Conservation (phyloP, 805 yeast genomes). For the Candida argentea region DNA sequence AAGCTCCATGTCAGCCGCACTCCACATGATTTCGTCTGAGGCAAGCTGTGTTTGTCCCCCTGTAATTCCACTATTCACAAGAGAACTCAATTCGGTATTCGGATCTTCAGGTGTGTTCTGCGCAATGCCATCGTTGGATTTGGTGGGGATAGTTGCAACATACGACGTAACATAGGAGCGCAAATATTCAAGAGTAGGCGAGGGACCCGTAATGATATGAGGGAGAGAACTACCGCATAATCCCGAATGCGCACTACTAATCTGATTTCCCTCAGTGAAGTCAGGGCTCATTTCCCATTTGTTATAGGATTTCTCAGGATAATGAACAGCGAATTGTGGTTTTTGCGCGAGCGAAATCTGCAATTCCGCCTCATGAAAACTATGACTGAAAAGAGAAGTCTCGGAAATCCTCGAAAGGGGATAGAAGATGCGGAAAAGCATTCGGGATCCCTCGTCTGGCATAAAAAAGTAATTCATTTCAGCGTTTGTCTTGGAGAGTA, state of each 20-base stretch:
- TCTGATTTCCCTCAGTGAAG: constrained; percentile 78
- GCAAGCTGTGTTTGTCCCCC: constrained; percentile 5
- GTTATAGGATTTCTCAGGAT: constrained; percentile 46
- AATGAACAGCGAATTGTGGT: constrained; percentile 74
- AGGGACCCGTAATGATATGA: constrained; percentile 55
- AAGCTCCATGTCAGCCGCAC: constrained; percentile 6
- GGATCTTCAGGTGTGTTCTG: constrained; percentile 1
- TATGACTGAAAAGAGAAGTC: constrained; percentile 46
- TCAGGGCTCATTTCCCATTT: constrained; percentile 81
- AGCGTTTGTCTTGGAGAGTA: constrained; percentile 57
- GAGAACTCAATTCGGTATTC: neutral
- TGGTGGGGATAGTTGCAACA: constrained; percentile 3
- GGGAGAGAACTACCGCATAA: constrained; percentile 56
- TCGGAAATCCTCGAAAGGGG: constrained; percentile 52
- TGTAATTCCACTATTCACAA: neutral
- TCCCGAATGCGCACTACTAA: constrained; percentile 50
- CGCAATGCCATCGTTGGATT: constrained; percentile 1
- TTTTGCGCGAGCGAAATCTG: constrained; percentile 43
- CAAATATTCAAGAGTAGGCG: constrained; percentile 40
- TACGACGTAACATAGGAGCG: constrained; percentile 15
- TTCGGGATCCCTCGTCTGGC: constrained; percentile 59
- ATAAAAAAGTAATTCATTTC: constrained; percentile 74
- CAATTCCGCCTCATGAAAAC: constrained; percentile 35
- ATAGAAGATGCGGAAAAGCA: constrained; percentile 62
- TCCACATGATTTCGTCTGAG: constrained; percentile 6